These are phyloP conservation scores for Sugiyamaella neomexicana DNA, from an alignment of 1,139 yeast species.

Conservation along the genomic window DNA sequence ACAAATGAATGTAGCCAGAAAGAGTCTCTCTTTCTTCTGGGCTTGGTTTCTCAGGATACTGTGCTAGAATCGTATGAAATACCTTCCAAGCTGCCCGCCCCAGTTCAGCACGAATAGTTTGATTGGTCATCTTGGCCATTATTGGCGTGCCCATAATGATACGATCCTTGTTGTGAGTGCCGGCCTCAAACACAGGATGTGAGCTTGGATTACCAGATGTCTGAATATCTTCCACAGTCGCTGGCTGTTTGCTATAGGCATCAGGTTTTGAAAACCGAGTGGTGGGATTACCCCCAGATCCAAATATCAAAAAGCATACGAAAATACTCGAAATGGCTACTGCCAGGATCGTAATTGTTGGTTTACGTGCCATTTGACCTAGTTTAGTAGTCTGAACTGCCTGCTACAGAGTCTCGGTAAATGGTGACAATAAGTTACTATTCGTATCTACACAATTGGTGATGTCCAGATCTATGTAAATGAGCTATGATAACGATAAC, in stretches of 20 bases:
- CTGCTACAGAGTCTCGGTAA: no score
- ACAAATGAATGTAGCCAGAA: constrained; percentile 46
- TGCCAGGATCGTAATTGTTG: constrained; percentile 31
- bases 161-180: constrained; percentile 1
- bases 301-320: constrained; percentile 28
- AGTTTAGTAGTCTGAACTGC: no score
- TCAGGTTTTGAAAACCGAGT: constrained; percentile 18
- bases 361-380: constrained; percentile 28
- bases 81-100: constrained; percentile 92
- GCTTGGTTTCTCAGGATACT: constrained; percentile 84
- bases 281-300: constrained; percentile 14
- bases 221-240: constrained; percentile 27
- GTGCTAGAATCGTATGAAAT: constrained; percentile 85
- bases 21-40: constrained; percentile 63
- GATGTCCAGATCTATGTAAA: background rate
- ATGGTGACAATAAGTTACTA: background rate
- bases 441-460: background rate
- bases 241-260: constrained; percentile 14
- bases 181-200: constrained; percentile 17
- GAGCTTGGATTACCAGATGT: constrained; percentile 16
- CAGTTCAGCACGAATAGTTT: constrained; percentile 59
- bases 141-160: constrained; percentile 49
- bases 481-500: background rate
- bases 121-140: constrained; percentile 85
- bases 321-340: constrained; percentile 28